Evolutionary conservation across 2,329 filamentous ascomycete species (phyloP).

Genomic region (Hysterium pulicare): DNA sequence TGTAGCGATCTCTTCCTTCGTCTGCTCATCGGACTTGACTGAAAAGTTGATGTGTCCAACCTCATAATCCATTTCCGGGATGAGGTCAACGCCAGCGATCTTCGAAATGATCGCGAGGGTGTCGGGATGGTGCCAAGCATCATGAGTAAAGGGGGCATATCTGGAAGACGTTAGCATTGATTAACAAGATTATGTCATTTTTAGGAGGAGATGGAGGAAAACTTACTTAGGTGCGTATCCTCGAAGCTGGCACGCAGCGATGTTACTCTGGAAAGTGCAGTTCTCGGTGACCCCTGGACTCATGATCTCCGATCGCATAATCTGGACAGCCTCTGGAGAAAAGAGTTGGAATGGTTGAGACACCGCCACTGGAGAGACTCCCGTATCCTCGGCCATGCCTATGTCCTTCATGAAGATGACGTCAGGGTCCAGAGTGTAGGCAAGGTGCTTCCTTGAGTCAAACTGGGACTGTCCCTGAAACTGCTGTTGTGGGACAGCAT

Average conservation of each 20-base stretch:
- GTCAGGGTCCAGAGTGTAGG: slow-evolving; percentile 50
- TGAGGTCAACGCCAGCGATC: slow-evolving; percentile 57
- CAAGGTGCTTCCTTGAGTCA: slow-evolving; percentile 54
- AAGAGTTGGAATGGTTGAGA: slow-evolving; percentile 65
- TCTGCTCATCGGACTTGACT: slow-evolving; percentile 48
- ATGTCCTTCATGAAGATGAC: slow-evolving; percentile 61
- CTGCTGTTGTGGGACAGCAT: slow-evolving; percentile 13
- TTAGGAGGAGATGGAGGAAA: background rate
- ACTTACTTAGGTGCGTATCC: slow-evolving; percentile 57
- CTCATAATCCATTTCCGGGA: slow-evolving; percentile 57
- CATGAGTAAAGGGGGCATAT: slow-evolving; percentile 63
- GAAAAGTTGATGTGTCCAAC: slow-evolving; percentile 59
- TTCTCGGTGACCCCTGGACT: slow-evolving; percentile 55
- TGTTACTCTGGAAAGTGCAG: slow-evolving; percentile 57
- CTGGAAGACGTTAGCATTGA: slow-evolving; percentile 30
- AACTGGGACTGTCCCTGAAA: slow-evolving; percentile 39
- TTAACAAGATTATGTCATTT: background rate
- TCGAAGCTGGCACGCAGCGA: slow-evolving; percentile 54
- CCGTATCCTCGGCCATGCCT: slow-evolving; percentile 52
- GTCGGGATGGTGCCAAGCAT: slow-evolving; percentile 57
- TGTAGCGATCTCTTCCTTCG: slow-evolving; percentile 41
- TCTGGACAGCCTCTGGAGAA: slow-evolving; percentile 57
- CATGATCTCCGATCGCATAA: slow-evolving; percentile 62
- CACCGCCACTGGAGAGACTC: slow-evolving; percentile 61
- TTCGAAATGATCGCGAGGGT: slow-evolving; percentile 53